Conservation (phyloP, 192 early-diverging fungal genomes). For the Ambispora gerdemannii region DNA sequence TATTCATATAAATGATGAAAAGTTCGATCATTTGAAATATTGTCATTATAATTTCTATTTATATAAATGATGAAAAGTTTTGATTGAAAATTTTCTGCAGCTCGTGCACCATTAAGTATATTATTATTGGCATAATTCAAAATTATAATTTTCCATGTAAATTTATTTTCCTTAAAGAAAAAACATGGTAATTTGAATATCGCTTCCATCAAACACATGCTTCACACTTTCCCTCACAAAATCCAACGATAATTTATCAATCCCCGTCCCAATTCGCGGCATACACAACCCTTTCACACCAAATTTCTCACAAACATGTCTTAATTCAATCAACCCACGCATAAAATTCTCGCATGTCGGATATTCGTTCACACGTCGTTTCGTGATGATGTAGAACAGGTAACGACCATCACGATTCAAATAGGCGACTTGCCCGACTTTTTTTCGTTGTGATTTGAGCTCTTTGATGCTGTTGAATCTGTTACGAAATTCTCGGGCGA, state of each 20-base stretch:
- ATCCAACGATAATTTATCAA: conserved; percentile 18
- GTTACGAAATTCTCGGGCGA: conserved; percentile 30
- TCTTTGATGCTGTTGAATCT: conserved; percentile 26
- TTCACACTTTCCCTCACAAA: conserved; percentile 17
- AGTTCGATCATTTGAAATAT: no score
- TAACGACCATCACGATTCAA: conserved; percentile 28
- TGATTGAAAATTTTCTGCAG: no score
- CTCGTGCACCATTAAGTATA: no score
- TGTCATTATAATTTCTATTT: no score
- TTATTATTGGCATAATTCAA: no score
- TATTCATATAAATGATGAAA: no score
- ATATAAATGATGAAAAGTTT: no score
- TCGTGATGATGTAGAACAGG: conserved; percentile 40
- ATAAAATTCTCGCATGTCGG: conserved; percentile 30
- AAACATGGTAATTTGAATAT: conserved; percentile 29
- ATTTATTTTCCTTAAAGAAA: no score
- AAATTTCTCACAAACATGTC: conserved; percentile 31
- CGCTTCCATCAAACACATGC: conserved; percentile 14
- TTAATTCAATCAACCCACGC: conserved; percentile 21
- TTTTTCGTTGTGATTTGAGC: conserved; percentile 30
- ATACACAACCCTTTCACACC: conserved; percentile 34
- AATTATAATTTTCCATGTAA: no score
- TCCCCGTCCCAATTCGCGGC: conserved; percentile 29
- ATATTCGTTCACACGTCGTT: conserved; percentile 21
- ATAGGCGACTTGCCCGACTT: conserved; percentile 37